A percentile compares a stretch with the other conserved stretches of the same genome.
Evolutionary conservation across 352 stramenopile genomes (phyloP).

Genomic region (Phytopythium kandeliae): DNA sequence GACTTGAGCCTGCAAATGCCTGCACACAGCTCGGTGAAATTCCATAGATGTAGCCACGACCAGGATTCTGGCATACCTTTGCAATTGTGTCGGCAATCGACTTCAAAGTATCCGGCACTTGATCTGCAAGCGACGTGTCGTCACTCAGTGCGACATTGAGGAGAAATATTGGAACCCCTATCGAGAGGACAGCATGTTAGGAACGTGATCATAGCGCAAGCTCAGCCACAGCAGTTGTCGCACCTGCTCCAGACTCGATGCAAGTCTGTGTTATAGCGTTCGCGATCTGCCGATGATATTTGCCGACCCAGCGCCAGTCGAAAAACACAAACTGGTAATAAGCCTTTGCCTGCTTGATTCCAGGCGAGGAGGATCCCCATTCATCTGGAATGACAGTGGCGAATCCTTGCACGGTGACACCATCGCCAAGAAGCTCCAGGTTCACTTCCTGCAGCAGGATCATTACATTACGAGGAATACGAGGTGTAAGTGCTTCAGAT

Average conservation of each 20-base stretch:
- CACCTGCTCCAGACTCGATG: slow-evolving; percentile 27
- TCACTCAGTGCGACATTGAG: slow-evolving; percentile 41
- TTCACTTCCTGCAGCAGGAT: slow-evolving; percentile 12
- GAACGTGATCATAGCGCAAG: not conserved
- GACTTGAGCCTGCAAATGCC: too few species aligned
- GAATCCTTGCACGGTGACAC: slow-evolving; percentile 39
- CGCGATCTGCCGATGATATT: slow-evolving; percentile 47
- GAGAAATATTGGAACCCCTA: slow-evolving; percentile 74
- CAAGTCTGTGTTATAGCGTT: slow-evolving; percentile 34
- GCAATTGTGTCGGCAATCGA: not conserved
- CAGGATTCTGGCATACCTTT: not conserved
- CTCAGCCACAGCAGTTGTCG: not conserved
- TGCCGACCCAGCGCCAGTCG: slow-evolving; percentile 48
- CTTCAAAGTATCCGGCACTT: not conserved
- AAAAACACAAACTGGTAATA: slow-evolving; percentile 78
- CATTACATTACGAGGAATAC: too few species aligned
- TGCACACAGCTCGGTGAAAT: too few species aligned
- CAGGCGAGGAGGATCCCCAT: slow-evolving; percentile 19
- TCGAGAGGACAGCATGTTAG: not conserved
- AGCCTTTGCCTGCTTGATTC: slow-evolving; percentile 49
- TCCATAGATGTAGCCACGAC: too few species aligned
- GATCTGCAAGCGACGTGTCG: not conserved
- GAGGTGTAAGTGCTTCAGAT: too few species aligned
- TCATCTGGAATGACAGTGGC: slow-evolving; percentile 37
- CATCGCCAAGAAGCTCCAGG: slow-evolving; percentile 9